A percentile compares a stretch with the other conserved stretches of the same genome.
Evolutionary conservation across 257 asterid species (phyloP).

Genomic region (Solanum phureja): DNA sequence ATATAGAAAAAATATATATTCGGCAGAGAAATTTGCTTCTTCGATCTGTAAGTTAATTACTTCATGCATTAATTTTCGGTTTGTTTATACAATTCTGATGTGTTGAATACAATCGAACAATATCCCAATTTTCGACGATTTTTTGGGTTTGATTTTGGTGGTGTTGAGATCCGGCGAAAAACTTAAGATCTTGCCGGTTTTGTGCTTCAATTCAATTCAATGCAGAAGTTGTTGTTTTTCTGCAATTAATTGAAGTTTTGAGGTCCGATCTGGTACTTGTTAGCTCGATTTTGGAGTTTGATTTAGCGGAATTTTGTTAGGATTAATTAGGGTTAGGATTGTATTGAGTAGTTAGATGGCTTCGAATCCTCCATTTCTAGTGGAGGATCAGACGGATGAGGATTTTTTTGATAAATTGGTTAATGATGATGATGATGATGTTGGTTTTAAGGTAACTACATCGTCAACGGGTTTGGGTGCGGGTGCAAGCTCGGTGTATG

Average conservation of each 20-base stretch:
- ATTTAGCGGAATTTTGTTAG: background rate
- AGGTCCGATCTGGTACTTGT: conserved; percentile 1
- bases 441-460: conserved; percentile 31
- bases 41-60: conserved; percentile 5
- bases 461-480: conserved; percentile 2
- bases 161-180: background rate
- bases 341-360: background rate
- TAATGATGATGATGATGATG: conserved; percentile 71
- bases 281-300: background rate
- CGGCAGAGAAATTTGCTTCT: background rate
- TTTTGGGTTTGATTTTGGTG: background rate
- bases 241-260: background rate
- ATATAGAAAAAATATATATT: background rate
- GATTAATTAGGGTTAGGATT: background rate
- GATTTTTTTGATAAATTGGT: conserved; percentile 92
- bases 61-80: background rate
- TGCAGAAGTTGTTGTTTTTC: background rate
- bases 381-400: conserved; percentile 97
- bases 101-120: background rate
- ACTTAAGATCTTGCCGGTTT: background rate
- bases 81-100: background rate
- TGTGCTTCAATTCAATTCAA: background rate
- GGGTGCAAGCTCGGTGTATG: conserved; percentile 3
- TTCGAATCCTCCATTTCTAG: conserved; percentile 63
- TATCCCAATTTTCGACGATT: background rate